A percentile compares a stretch with the other conserved stretches of the same genome.
These are phyloP conservation scores for Cyberlindnera japonica DNA, from an alignment of 805 yeast species.

Conservation along the genomic window DNA sequence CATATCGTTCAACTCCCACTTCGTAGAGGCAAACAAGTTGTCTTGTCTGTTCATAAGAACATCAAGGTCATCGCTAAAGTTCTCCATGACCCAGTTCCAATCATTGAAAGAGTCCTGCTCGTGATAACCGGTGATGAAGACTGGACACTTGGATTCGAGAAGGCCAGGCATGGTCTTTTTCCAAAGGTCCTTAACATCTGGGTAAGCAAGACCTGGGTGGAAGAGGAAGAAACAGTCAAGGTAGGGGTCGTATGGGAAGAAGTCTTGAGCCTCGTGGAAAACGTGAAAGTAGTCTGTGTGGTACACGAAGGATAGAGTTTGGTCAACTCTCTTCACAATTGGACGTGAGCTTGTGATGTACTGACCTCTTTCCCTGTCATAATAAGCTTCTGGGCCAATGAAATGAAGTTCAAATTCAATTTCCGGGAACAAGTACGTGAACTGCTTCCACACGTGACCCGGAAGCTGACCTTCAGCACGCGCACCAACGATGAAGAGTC, in stretches of 20 bases:
- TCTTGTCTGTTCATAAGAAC: conserved; percentile 68
- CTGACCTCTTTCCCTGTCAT: conserved; percentile 65
- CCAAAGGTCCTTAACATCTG: conserved; percentile 79
- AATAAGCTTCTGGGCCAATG: conserved; percentile 89
- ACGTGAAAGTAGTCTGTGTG: conserved; percentile 93
- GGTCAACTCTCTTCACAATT: conserved; percentile 70
- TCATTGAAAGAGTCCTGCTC: conserved; percentile 68
- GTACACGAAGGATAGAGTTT: conserved; percentile 66
- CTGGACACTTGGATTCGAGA: conserved; percentile 88
- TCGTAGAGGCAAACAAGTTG: conserved; percentile 79
- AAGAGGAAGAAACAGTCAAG: conserved; percentile 87
- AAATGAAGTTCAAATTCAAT: conserved; percentile 82
- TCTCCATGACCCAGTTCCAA: conserved; percentile 60
- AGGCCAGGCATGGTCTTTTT: conserved; percentile 79
- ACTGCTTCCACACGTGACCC: conserved; percentile 92
- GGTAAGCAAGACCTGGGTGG: conserved; percentile 92
- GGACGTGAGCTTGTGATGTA: conserved; percentile 59
- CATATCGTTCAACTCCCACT: conserved; percentile 90
- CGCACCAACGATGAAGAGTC: conserved; percentile 87
- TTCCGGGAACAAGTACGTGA: conserved; percentile 80
- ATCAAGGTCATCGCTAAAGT: conserved; percentile 75
- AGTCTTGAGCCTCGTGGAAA: conserved; percentile 86
- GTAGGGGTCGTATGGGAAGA: conserved; percentile 97
- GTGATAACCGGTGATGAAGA: conserved; percentile 88
- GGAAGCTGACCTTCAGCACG: conserved; percentile 93